These are phyloP conservation scores for Xylariaceae sp. DNA, from an alignment of 2,329 filamentous ascomycete genomes.

Conservation along the genomic window DNA sequence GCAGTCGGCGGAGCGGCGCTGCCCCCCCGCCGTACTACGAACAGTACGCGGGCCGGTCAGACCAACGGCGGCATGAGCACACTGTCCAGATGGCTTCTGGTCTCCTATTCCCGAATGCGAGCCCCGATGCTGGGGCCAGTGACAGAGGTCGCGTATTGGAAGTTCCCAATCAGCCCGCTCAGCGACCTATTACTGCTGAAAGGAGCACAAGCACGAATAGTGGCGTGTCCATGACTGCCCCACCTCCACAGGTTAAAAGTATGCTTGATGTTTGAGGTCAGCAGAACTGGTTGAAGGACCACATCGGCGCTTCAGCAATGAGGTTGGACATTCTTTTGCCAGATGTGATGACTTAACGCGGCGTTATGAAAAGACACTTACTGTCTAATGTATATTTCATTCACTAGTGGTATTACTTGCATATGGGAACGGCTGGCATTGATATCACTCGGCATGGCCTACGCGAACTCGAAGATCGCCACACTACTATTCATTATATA, in stretches of 20 bases:
- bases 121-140: conserved; percentile 10
- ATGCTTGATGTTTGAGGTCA: conserved; percentile 50
- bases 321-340: neutral
- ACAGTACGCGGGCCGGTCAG: conserved; percentile 39
- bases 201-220: conserved; percentile 44
- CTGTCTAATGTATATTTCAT: too few species aligned
- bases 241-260: conserved; percentile 51
- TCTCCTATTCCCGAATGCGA: conserved; percentile 44
- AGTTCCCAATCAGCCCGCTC: conserved; percentile 4
- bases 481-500: too few species aligned
- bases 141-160: conserved; percentile 20
- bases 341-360: neutral
- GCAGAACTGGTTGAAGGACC: neutral
- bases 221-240: conserved; percentile 40
- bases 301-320: neutral
- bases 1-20: conserved; percentile 22
- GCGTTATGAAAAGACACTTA: too few species aligned
- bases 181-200: conserved; percentile 27
- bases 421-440: neutral
- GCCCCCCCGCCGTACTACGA: conserved; percentile 22
- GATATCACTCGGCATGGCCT: too few species aligned
- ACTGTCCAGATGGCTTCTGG: conserved; percentile 39
- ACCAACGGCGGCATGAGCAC: conserved; percentile 40
- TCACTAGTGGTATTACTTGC: neutral
- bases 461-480: too few species aligned